Percentiles rank a stretch among this genome's conserved stretches.
phyloP scores from a whole-genome alignment of 805 yeast genomes.

The Metschnikowia santaceciliae region DNA sequence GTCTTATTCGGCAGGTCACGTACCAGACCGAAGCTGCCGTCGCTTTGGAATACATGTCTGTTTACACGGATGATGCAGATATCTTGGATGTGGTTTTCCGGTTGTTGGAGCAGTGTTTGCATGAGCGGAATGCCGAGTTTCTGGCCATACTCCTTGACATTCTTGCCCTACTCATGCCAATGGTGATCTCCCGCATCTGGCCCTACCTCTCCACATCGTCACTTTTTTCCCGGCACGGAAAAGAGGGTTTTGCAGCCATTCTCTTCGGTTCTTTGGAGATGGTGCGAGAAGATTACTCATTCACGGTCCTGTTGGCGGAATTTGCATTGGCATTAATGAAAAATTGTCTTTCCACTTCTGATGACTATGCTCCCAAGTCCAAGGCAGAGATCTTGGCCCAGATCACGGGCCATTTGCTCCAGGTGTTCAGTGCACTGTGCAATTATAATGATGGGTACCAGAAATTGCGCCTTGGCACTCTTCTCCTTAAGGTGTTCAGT shows the following conservation, averaged over 20 bases:
- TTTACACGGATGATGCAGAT: constrained; percentile 53
- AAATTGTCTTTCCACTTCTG: constrained; percentile 42
- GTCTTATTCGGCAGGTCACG: constrained; percentile 47
- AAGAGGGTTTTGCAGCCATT: constrained; percentile 59
- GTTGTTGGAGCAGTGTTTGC: constrained; percentile 66
- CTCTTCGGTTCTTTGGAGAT: constrained; percentile 72
- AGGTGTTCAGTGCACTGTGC: constrained; percentile 72
- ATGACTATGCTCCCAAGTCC: constrained; percentile 26
- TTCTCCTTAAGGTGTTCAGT: constrained; percentile 51
- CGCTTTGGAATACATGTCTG: constrained; percentile 40
- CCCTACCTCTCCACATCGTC: constrained; percentile 65
- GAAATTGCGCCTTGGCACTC: constrained; percentile 56
- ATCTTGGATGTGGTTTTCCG: constrained; percentile 58
- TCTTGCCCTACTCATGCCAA: constrained; percentile 43
- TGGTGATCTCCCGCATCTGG: constrained; percentile 72
- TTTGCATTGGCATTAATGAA: constrained; percentile 51
- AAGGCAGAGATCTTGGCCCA: constrained; percentile 55
- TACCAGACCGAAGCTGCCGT: constrained; percentile 23
- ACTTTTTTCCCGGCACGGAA: constrained; percentile 54
- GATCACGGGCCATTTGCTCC: constrained; percentile 53
- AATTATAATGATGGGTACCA: constrained; percentile 54
- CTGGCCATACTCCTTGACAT: constrained; percentile 47
- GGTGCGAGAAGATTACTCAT: constrained; percentile 60
- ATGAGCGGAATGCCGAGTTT: constrained; percentile 46
- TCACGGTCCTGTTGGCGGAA: constrained; percentile 58